Percentiles rank a stretch among this genome's conserved stretches.
These are phyloP conservation scores for Cladosporium sp. DNA, from an alignment of 2,329 filamentous ascomycete genomes.

Conservation along the genomic window DNA sequence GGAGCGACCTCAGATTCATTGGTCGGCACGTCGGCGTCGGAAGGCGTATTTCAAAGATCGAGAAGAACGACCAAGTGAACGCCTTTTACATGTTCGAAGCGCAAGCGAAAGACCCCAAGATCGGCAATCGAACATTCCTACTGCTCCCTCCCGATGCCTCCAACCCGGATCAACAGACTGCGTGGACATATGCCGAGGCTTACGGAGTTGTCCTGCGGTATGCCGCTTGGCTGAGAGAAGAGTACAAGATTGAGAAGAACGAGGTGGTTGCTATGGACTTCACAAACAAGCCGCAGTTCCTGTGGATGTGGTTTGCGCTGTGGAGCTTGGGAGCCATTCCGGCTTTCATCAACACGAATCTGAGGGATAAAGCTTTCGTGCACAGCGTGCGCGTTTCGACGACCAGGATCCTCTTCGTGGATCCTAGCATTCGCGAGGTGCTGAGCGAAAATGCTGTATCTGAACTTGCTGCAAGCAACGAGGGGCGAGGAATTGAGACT, in stretches of 20 bases:
- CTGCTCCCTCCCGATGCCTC: conserved; percentile 26
- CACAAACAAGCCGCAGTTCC: conserved; percentile 73
- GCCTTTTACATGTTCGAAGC: conserved; percentile 72
- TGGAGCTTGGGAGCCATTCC: conserved; percentile 81
- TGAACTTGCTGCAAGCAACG: conserved; percentile 42
- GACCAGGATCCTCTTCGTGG: conserved; percentile 65
- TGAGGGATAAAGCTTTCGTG: conserved; percentile 64
- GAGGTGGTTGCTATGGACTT: conserved; percentile 80
- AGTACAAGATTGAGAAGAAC: conserved; percentile 59
- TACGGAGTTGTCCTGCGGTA: conserved; percentile 70
- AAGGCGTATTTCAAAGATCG: conserved; percentile 14
- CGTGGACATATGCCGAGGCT: conserved; percentile 69
- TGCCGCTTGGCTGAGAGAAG: conserved; percentile 68
- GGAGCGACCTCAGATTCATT: conserved; percentile 58
- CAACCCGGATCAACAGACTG: conserved; percentile 20
- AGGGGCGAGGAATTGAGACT: conserved; percentile 49
- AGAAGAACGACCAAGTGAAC: conserved; percentile 57
- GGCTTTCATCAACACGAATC: conserved; percentile 85
- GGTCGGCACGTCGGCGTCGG: neutral
- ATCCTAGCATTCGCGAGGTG: conserved; percentile 54
- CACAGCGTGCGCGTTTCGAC: conserved; percentile 71
- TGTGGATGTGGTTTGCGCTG: conserved; percentile 71
- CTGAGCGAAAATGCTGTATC: conserved; percentile 51
- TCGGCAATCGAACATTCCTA: conserved; percentile 26
- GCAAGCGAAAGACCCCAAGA: conserved; percentile 55